Evolutionary conservation across 1,284 basidiomycete species (phyloP), one percentile per base, ranked within the genome.

Genomic region (Microbotryomycetes sp.): DNA sequence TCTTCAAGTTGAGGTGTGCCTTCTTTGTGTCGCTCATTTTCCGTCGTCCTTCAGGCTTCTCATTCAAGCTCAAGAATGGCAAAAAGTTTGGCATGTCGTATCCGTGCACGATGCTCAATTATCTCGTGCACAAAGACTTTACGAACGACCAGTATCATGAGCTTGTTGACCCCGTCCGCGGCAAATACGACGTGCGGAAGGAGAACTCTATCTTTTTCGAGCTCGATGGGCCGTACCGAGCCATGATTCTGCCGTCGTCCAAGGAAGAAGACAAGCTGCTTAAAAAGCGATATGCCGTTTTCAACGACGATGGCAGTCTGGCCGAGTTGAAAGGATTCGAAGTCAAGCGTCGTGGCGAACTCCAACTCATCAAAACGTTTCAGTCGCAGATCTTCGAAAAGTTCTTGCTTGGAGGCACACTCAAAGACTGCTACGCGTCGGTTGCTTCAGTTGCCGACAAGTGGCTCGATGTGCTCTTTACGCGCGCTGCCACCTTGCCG

Each of bases 131-230:
- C 73, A 89, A 87, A 51, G 81, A 87, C 69, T 98, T 97, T 78
- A 99, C 96, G 60, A 98, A 99, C 74, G 84, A 98, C 70, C 93
- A 97, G 75, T 99, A 99, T 75, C 96, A 98, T 76, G 88, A 94
- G 68, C 81, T 96, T 11, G 76, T 79, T 57, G 85, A 97, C 74
- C 82, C 84, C 26, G 83, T 86, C 55, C 87, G 86, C 0, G 91
- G 92, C 26, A 82, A 85, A 60, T 97, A 97, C 77, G 80, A 81
- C 27, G 79, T 98, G 21, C 89, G 90, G 69, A 91, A 86, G 76
- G 96, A 98, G 76, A 98, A 99, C 78, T 96, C 91, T n/a, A 99
- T 99, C 77, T 99, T 98, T 79, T 98, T 99, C 79, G 96, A 99
- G 76, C 82, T 99, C 59, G 96, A 99, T 73, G 96, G 96, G 1